Evolutionary conservation across 2,329 filamentous ascomycete genomes (phyloP).

Genomic region (Teratosphaeria viscida): DNA sequence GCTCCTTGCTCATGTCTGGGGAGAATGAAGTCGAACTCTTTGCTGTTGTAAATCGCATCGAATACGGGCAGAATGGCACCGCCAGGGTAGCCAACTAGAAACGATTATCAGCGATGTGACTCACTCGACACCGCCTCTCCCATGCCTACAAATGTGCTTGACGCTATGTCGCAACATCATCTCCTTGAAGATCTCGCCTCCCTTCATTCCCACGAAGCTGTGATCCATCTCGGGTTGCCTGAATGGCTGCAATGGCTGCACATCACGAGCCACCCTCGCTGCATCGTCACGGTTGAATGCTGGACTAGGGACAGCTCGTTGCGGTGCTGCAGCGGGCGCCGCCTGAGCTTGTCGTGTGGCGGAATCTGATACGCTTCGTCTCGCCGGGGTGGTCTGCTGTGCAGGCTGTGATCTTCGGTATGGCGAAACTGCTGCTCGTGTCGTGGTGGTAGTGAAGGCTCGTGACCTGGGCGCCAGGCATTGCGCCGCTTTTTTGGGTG

Average conservation of each 20-base stretch:
- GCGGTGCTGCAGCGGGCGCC: slow-evolving; percentile 25
- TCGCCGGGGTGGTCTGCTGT: slow-evolving; percentile 8
- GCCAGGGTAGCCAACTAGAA: slow-evolving; percentile 62
- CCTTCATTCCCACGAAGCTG: slow-evolving; percentile 81
- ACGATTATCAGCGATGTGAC: slow-evolving; percentile 1
- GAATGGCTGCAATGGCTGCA: slow-evolving; percentile 38
- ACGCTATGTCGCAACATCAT: slow-evolving; percentile 94
- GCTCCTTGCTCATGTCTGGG: slow-evolving; percentile 96
- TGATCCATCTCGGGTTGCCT: slow-evolving; percentile 42
- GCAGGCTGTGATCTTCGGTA: slow-evolving; percentile 20
- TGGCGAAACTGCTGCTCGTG: slow-evolving; percentile 33
- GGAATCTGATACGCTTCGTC: slow-evolving; percentile 29
- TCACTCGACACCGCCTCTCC: slow-evolving; percentile 1
- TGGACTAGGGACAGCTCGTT: slow-evolving; percentile 34
- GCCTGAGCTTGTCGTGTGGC: slow-evolving; percentile 29
- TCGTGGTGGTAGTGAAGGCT: slow-evolving; percentile 33
- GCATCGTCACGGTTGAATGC: slow-evolving; percentile 41
- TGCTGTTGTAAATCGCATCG: slow-evolving; percentile 97
- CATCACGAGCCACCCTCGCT: slow-evolving; percentile 24
- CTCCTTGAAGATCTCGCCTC: slow-evolving; percentile 95
- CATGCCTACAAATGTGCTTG: slow-evolving; percentile 75
- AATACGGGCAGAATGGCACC: slow-evolving; percentile 96
- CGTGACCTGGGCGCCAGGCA: slow-evolving; percentile 28
- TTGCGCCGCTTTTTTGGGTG: slow-evolving; percentile 27
- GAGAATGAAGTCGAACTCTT: slow-evolving; percentile 91